phyloP scores from a whole-genome alignment of 2,329 filamentous ascomycete species.

The Phaeophleospora eucalypticola region DNA sequence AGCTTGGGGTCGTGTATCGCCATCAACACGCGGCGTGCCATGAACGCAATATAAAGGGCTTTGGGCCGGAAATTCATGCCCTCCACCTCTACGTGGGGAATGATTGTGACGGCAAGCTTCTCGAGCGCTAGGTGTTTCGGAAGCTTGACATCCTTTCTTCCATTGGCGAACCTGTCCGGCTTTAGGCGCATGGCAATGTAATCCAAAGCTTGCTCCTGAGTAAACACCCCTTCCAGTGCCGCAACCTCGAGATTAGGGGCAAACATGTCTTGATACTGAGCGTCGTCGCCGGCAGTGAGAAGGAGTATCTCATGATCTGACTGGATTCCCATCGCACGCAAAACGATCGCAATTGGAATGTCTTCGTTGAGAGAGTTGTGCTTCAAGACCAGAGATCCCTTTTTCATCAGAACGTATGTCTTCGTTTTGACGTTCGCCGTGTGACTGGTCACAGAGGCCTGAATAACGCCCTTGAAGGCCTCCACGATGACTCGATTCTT shows the following conservation, averaged over 20 bases:
- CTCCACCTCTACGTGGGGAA: conserved; percentile 88
- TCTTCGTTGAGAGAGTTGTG: conserved; percentile 93
- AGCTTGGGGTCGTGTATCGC: conserved; percentile 82
- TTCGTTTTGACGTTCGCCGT: conserved; percentile 98
- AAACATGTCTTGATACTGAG: conserved; percentile 89
- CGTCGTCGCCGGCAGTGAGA: conserved; percentile 82
- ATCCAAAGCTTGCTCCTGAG: conserved; percentile 91
- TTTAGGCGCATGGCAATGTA: conserved; percentile 85
- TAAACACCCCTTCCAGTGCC: conserved; percentile 76
- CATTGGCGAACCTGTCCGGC: conserved; percentile 64
- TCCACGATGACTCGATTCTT: conserved; percentile 99
- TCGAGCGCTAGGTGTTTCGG: conserved; percentile 89
- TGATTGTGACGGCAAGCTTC: conserved; percentile 84
- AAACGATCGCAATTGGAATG: conserved; percentile 87
- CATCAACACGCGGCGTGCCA: conserved; percentile 95
- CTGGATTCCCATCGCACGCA: conserved; percentile 90
- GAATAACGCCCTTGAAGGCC: conserved; percentile 88
- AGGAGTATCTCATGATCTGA: conserved; percentile 94
- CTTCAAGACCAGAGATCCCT: conserved; percentile 80
- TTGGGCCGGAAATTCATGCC: conserved; percentile 96
- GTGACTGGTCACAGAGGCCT: conserved; percentile 94
- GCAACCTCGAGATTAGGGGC: conserved; percentile 92
- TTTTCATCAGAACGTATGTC: conserved; percentile 91
- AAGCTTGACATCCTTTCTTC: conserved; percentile 58
- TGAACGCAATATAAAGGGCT: conserved; percentile 91